Conservation (phyloP, 2,329 filamentous ascomycete species). For the Trichoderma sp. region DNA sequence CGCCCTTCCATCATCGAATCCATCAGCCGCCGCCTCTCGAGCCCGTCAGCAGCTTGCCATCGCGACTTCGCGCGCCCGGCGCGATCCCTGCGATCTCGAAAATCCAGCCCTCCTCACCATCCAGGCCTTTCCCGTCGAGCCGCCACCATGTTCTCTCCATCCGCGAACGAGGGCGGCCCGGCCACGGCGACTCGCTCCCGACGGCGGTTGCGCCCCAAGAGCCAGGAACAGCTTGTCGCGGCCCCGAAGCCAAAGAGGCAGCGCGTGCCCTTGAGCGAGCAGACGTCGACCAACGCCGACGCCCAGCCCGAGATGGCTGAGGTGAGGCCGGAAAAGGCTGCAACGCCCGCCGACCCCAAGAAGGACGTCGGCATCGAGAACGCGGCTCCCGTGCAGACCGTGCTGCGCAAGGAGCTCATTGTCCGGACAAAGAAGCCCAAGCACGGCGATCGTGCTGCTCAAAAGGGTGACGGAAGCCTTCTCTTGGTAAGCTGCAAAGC, state of each 20-base stretch:
- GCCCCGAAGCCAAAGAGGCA: conserved; percentile 67
- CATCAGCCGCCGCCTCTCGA: conserved; percentile 30
- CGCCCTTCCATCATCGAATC: conserved; percentile 19
- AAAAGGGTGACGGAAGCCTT: conserved; percentile 68
- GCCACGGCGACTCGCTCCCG: conserved; percentile 62
- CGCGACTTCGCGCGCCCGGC: conserved; percentile 31
- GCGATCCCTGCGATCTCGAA: conserved; percentile 26
- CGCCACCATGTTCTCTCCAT: conserved; percentile 62
- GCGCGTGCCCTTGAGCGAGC: conserved; percentile 59
- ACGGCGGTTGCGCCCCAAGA: conserved; percentile 62
- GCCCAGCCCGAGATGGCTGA: conserved; percentile 57
- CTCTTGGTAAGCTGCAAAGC: conserved; percentile 58
- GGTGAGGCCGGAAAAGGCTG: conserved; percentile 56
- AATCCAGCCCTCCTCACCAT: conserved; percentile 13
- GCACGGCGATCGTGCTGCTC: conserved; percentile 59
- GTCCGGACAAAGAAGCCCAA: conserved; percentile 65
- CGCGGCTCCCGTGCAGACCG: conserved; percentile 33
- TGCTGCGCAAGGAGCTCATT: conserved; percentile 56
- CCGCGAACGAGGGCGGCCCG: conserved; percentile 54
- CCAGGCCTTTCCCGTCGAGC: conserved; percentile 21
- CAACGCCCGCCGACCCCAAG: conserved; percentile 46
- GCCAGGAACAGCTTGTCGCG: conserved; percentile 56
- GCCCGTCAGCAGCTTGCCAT: conserved; percentile 31
- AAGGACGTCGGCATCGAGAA: conserved; percentile 51
- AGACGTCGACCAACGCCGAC: conserved; percentile 58